A percentile compares a stretch with the other conserved stretches of the same genome.
These are phyloP conservation scores for Coelastrella sp. DNA, from an alignment of 139 green algal genomes.

Conservation along the genomic window DNA sequence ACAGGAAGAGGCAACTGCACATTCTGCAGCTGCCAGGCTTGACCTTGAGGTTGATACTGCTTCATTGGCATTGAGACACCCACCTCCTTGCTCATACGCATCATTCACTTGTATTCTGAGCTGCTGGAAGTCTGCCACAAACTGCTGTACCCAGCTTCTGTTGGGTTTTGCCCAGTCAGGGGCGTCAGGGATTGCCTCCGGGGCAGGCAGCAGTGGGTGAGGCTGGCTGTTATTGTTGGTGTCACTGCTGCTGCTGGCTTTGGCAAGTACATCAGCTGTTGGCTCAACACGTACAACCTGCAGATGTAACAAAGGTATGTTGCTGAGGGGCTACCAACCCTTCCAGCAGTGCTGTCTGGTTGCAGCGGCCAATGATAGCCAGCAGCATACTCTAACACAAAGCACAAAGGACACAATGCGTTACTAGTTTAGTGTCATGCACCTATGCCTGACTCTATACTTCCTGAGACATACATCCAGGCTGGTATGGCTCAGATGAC, in stretches of 20 bases:
- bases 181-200: background rate
- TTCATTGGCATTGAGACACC: too few relatives aligned
- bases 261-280: background rate
- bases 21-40: too few relatives aligned
- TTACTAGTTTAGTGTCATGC: background rate
- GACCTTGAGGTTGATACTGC: too few relatives aligned
- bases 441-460: too few relatives aligned
- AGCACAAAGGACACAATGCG: background rate
- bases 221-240: constrained; percentile 31
- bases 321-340: too few relatives aligned
- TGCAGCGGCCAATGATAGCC: background rate
- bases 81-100: constrained; percentile 42
- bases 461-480: too few relatives aligned
- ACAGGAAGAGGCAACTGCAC: too few relatives aligned
- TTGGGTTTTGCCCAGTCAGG: constrained; percentile 48
- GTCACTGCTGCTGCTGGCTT: constrained; percentile 13
- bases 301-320: too few relatives aligned
- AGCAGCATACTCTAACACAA: too few relatives aligned
- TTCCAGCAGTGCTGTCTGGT: too few relatives aligned
- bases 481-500: too few relatives aligned
- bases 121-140: constrained; percentile 46
- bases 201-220: background rate
- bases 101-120: constrained; percentile 37
- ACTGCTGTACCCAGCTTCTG: constrained; percentile 44
- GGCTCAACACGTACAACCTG: constrained; percentile 62